phyloP scores from a whole-genome alignment of 108 stramenopile species.

The Pseudonitzschia multiseries region DNA sequence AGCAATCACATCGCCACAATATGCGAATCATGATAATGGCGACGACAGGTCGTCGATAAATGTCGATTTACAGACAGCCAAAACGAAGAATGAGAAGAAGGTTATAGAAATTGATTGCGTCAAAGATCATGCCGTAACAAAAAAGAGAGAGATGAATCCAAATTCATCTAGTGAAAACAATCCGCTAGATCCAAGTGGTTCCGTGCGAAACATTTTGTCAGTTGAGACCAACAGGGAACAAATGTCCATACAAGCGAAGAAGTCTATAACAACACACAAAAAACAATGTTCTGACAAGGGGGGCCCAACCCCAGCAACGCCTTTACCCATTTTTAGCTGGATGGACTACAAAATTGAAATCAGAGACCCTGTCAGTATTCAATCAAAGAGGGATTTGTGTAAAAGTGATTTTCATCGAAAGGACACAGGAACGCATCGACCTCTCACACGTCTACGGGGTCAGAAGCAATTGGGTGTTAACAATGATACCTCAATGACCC shows the following conservation, averaged over 20 bases:
- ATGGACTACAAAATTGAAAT: not conserved
- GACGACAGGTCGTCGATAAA: not conserved
- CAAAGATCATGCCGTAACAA: not conserved
- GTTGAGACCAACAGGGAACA: not conserved
- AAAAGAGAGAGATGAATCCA: not conserved
- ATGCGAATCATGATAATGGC: not conserved
- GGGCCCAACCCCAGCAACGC: not conserved
- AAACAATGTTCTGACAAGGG: too few species aligned
- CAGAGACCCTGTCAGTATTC: too few species aligned
- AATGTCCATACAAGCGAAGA: too few species aligned
- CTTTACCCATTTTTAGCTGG: not conserved
- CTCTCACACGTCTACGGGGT: too few species aligned
- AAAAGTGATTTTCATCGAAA: too few species aligned
- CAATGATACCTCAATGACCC: too few species aligned
- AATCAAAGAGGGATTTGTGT: too few species aligned
- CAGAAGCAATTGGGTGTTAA: too few species aligned
- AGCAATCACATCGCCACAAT: not conserved
- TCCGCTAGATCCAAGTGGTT: not conserved
- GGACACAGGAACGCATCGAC: too few species aligned
- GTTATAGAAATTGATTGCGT: not conserved
- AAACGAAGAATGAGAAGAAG: slow-evolving; percentile 1
- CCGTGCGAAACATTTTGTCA: not conserved
- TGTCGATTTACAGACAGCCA: not conserved
- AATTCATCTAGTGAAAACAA: not conserved
- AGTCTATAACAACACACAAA: too few species aligned